phyloP scores from a whole-genome alignment of 1,284 basidiomycete genomes.

The Cryptococcus maquisensis region DNA sequence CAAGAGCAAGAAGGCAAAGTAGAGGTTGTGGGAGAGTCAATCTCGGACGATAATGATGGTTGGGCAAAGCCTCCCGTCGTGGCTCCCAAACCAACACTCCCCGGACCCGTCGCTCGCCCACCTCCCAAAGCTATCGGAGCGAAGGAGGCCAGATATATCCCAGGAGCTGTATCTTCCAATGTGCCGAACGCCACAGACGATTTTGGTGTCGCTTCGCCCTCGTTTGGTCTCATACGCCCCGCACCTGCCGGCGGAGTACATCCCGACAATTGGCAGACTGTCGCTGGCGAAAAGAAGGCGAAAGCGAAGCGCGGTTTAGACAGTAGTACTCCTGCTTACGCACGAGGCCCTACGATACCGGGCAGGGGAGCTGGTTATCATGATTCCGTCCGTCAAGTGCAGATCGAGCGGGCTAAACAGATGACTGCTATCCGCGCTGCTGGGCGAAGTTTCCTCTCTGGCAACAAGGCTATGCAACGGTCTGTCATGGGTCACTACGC shows the following conservation, averaged over 20 bases:
- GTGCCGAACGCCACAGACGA: conserved; percentile 18
- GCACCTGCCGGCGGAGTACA: not conserved
- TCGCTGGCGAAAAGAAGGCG: conserved; percentile 17
- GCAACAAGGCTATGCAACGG: conserved; percentile 18
- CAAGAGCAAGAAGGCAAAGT: not conserved
- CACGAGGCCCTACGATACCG: conserved; percentile 22
- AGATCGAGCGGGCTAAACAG: conserved; percentile 24
- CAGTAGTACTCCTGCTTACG: conserved; percentile 33
- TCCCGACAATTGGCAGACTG: conserved; percentile 33
- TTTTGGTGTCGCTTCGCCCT: conserved; percentile 16
- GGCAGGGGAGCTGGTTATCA: conserved; percentile 17
- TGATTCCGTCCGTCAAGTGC: conserved; percentile 33
- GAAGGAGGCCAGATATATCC: conserved; percentile 16
- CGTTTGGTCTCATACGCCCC: not conserved
- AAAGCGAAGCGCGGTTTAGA: conserved; percentile 25
- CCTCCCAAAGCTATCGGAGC: conserved; percentile 3
- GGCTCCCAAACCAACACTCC: not conserved
- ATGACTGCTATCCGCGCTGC: conserved; percentile 39
- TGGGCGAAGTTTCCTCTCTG: conserved; percentile 26
- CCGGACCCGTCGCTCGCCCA: not conserved
- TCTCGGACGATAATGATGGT: not conserved
- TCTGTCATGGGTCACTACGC: conserved; percentile 43
- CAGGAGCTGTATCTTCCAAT: conserved; percentile 10
- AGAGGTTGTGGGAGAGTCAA: not conserved
- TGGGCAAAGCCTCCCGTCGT: not conserved